Conservation (phyloP, 805 yeast species). For the Kuraishia molischiana region DNA sequence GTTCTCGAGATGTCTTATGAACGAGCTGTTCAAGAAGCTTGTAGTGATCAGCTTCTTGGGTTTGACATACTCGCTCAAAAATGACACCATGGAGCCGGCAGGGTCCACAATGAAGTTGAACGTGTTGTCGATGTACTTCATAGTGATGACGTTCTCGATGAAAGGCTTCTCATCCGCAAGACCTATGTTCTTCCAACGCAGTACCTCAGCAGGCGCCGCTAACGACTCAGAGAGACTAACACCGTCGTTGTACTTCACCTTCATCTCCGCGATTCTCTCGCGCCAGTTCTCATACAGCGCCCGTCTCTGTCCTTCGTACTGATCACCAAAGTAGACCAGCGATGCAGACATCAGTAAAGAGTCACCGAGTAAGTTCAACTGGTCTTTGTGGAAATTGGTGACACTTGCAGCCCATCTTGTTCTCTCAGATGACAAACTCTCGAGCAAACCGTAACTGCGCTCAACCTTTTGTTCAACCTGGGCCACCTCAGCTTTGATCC, state of each 20-base stretch:
- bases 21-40: conserved; percentile 64
- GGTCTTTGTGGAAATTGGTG: conserved; percentile 34
- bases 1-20: conserved; percentile 62
- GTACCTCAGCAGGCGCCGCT: conserved; percentile 29
- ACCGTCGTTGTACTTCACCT: background rate
- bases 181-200: conserved; percentile 43
- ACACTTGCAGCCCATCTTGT: conserved; percentile 63
- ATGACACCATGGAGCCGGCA: conserved; percentile 31
- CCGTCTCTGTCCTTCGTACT: conserved; percentile 38
- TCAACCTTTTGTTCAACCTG: conserved; percentile 48
- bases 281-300: conserved; percentile 25
- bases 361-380: conserved; percentile 50
- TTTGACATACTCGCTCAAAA: conserved; percentile 22
- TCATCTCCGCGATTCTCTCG: conserved; percentile 7
- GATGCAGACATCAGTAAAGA: conserved; percentile 55
- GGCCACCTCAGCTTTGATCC: conserved; percentile 61
- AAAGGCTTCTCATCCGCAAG: conserved; percentile 50
- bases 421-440: conserved; percentile 56
- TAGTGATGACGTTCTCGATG: conserved; percentile 52
- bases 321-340: conserved; percentile 48
- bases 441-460: conserved; percentile 54
- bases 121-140: conserved; percentile 19
- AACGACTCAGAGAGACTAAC: conserved; percentile 4
- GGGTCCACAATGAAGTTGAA: conserved; percentile 73
- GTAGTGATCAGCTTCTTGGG: conserved; percentile 39